A percentile compares a stretch with the other conserved stretches of the same genome.
phyloP scores from a whole-genome alignment of 208 protist genomes.

The Trypanosoma theileri region DNA sequence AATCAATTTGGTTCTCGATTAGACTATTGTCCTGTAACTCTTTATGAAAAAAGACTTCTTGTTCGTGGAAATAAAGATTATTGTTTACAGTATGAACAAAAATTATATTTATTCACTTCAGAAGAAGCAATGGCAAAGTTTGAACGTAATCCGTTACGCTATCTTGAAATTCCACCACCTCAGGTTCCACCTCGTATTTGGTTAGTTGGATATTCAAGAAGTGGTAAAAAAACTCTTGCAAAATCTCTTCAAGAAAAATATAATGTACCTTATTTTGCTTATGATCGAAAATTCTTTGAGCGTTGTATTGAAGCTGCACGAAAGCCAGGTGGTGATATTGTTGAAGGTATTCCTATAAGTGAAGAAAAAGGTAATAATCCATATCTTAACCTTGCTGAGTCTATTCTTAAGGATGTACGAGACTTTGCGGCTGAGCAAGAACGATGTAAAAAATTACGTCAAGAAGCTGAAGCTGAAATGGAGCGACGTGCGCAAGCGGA shows the following conservation, averaged over 20 bases:
- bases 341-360: constrained; percentile 64
- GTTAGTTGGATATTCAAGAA: constrained; percentile 62
- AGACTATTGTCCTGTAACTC: constrained; percentile 85
- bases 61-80: constrained; percentile 65
- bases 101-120: constrained; percentile 80
- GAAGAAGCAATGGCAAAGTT: constrained; percentile 61
- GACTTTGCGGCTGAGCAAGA: constrained; percentile 59
- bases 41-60: constrained; percentile 65
- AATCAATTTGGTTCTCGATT: constrained; percentile 80
- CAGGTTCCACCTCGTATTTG: constrained; percentile 75
- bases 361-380: constrained; percentile 38
- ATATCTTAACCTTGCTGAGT: constrained; percentile 47
- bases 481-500: constrained; percentile 54
- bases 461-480: constrained; percentile 56
- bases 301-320: constrained; percentile 63
- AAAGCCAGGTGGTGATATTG: constrained; percentile 47
- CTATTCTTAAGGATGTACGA: constrained; percentile 58
- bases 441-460: constrained; percentile 44
- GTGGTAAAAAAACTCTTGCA: constrained; percentile 79
- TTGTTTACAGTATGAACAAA: constrained; percentile 50
- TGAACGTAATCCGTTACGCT: constrained; percentile 65
- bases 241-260: constrained; percentile 48
- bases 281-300: constrained; percentile 78
- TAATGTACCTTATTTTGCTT: constrained; percentile 65
- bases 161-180: constrained; percentile 45